phyloP scores from a whole-genome alignment of 2,329 filamentous ascomycete genomes.

The Clarireedia hainanense region DNA sequence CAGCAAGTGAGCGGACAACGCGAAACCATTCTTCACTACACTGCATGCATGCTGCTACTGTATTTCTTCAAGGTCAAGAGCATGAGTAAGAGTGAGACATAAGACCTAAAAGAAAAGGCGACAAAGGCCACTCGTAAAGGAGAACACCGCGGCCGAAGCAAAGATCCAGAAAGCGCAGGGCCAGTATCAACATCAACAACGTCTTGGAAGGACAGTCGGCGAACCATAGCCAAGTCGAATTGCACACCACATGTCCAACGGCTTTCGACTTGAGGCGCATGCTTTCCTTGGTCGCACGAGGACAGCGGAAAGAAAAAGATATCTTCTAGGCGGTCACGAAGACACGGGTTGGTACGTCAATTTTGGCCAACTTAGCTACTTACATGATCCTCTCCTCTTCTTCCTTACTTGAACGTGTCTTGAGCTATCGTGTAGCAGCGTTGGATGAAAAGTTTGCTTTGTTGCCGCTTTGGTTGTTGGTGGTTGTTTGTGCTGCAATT shows the following conservation, averaged over 20 bases:
- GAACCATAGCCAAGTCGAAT: neutral
- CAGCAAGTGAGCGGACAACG: neutral
- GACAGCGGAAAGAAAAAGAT: neutral
- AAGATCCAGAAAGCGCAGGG: neutral
- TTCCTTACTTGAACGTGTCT: neutral
- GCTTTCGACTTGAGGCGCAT: neutral
- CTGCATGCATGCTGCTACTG: too few species aligned
- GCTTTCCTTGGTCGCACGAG: neutral
- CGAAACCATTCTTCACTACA: too few species aligned
- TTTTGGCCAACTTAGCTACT: constrained; percentile 5
- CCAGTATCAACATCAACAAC: neutral
- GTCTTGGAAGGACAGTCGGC: neutral
- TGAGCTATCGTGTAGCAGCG: neutral
- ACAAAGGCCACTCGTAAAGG: too few species aligned
- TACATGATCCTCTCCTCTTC: constrained; percentile 1
- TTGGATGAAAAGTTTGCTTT: neutral
- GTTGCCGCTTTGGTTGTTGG: neutral
- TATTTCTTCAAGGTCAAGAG: too few species aligned
- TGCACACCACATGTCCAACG: constrained; percentile 4
- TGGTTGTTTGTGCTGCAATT: neutral
- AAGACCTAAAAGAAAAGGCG: too few species aligned
- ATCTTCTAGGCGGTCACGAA: neutral
- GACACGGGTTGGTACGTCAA: constrained; percentile 6
- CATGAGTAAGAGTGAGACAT: too few species aligned
- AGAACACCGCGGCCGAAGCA: too few species aligned